Evolutionary conservation across 179 eudicot genomes (phyloP).

Genomic region (Camellia oleifera): DNA sequence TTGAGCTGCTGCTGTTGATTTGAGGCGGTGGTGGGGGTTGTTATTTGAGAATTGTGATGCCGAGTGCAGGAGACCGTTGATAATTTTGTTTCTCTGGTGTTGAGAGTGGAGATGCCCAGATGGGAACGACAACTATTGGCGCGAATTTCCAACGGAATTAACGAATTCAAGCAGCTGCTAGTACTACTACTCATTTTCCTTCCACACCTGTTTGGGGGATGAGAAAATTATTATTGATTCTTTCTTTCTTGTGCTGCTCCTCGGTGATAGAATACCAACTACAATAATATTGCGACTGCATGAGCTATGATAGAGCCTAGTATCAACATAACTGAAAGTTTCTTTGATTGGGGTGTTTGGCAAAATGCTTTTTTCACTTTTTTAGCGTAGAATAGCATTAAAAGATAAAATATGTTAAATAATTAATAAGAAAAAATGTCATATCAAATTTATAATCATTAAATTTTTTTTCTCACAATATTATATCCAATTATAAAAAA

Average conservation of each 20-base stretch:
- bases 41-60: slow-evolving; percentile 27
- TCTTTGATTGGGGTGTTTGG: too few relatives aligned
- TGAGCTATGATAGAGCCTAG: background rate
- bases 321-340: background rate
- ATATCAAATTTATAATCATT: too few relatives aligned
- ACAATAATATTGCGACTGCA: background rate
- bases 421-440: too few relatives aligned
- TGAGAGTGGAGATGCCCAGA: background rate
- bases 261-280: background rate
- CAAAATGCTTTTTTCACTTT: too few relatives aligned
- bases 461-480: too few relatives aligned
- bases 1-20: slow-evolving; percentile 54
- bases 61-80: slow-evolving; percentile 25
- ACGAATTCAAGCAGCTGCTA: slow-evolving; percentile 3
- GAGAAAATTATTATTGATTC: background rate
- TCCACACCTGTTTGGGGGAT: background rate
- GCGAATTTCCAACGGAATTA: background rate
- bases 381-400: too few relatives aligned
- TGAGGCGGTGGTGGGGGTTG: background rate
- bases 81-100: background rate
- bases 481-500: too few relatives aligned
- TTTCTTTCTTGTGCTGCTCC: background rate
- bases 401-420: too few relatives aligned
- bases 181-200: slow-evolving; percentile 12
- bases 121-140: background rate